Base-by-base conservation (phyloP, 257 asterid genomes). In the Haberlea rhodopensis region DNA sequence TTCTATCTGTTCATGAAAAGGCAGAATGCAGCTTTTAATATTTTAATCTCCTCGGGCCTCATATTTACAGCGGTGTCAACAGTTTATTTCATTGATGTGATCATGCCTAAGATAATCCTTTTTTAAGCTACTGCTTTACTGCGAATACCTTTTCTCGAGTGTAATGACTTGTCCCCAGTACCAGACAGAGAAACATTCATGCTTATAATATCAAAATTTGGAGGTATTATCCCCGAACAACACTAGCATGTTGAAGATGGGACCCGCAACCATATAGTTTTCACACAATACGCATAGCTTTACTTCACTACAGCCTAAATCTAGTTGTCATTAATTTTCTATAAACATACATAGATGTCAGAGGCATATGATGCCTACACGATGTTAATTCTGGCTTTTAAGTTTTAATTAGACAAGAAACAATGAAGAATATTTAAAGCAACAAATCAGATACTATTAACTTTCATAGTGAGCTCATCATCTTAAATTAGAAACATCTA, bases 401-500 rank as follows among this genome's bases (percentile, higher is more conserved):
- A 31, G 37, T 2, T 31, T 31, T 31, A 31, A 6, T 31, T 31
- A 31, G 37, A 7, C 37, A 8, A 31, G 37, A 7, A 5, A 29
- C n/a, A 29, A 29, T 29, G 4, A 29, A 29, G 6, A 8, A 4
- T 6, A 31, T 6, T 34, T 9, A 3, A 9, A 40, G 15, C 19
- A 1, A 15, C 3, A 40, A 40, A 15, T n/a, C n/a, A 40, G 16
- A 16, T 0, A 1, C 2, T 1, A 9, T 34, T 4, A 22, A 51
- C 15, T 15, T 43, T 49, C 57, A n/a, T 52, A 51, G 25, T 25
- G n/a, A 28, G n/a, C n/a, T n/a, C 21, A 23, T 48, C 45, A 52
- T 62, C 25, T 45, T 40, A 26, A 66, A 52, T 43, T 53, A 10
- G 67, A 31, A 43, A 5, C 26, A 49, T 10, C 32, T 20, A 48